A percentile compares a stretch with the other conserved stretches of the same genome.
These are phyloP conservation scores for Ascomycota sp. DNA, from an alignment of 2,329 filamentous ascomycete genomes.

Conservation along the genomic window DNA sequence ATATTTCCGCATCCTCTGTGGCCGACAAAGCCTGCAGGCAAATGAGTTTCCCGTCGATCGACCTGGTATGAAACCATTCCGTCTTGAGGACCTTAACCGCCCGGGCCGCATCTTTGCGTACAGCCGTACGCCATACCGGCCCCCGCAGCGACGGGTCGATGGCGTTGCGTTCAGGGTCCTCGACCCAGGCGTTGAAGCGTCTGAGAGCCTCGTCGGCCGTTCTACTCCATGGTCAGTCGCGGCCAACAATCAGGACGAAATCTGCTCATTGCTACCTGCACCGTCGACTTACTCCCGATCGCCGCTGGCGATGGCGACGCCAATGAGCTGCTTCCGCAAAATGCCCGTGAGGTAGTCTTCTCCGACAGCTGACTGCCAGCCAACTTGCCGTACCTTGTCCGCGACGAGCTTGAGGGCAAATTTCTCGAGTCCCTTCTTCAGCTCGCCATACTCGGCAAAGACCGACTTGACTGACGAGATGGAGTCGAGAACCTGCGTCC, in stretches of 20 bases:
- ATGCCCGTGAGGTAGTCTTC: constrained; percentile 72
- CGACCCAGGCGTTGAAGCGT: constrained; percentile 63
- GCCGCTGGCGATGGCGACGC: constrained; percentile 52
- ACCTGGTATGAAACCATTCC: constrained; percentile 65
- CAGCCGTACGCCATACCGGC: constrained; percentile 59
- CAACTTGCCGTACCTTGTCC: constrained; percentile 55
- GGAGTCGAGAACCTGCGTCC: constrained; percentile 66
- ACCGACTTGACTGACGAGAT: constrained; percentile 63
- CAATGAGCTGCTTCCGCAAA: constrained; percentile 63
- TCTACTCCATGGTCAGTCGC: constrained; percentile 18
- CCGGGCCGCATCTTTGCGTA: constrained; percentile 47
- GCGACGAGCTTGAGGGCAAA: constrained; percentile 63
- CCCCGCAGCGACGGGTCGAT: constrained; percentile 67
- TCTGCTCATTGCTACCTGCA: background rate
- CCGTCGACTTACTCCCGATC: constrained; percentile 43
- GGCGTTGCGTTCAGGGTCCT: constrained; percentile 43
- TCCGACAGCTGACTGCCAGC: constrained; percentile 60
- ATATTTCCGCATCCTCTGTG: constrained; percentile 46
- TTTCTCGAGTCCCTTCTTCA: constrained; percentile 53
- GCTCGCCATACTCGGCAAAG: constrained; percentile 55
- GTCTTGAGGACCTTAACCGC: constrained; percentile 59
- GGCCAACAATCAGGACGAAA: background rate
- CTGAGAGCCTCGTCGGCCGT: constrained; percentile 53
- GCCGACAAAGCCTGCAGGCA: constrained; percentile 58
- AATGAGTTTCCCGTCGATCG: constrained; percentile 82